Evolutionary conservation across 768 basidiomycete species (phyloP).

Genomic region (Termitomyces sp.): DNA sequence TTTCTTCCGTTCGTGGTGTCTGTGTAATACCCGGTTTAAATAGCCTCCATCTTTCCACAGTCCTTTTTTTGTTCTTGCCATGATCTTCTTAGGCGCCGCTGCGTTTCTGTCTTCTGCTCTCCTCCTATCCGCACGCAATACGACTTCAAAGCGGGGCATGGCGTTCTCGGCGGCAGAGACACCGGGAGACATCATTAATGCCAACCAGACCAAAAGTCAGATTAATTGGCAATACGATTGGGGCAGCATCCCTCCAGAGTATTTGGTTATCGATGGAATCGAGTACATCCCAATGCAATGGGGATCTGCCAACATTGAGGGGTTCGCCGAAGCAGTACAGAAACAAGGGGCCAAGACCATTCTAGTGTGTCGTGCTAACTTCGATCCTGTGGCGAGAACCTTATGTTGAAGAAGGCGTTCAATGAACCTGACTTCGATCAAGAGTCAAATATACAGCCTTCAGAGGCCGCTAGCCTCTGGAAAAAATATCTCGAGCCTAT

Average conservation of each 20-base stretch:
- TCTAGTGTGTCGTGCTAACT: conserved; percentile 29
- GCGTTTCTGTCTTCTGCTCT: conserved; percentile 26
- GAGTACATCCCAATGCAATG: conserved; percentile 52
- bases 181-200: conserved; percentile 36
- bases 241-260: conserved; percentile 40
- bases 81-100: conserved; percentile 20
- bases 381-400: conserved; percentile 22
- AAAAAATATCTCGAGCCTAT: conserved; percentile 52
- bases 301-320: conserved; percentile 35
- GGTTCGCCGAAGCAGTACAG: conserved; percentile 31
- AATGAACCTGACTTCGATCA: conserved; percentile 51
- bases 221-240: conserved; percentile 51
- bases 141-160: conserved; percentile 43
- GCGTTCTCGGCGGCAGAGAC: conserved; percentile 34
- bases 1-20: conserved; percentile 16
- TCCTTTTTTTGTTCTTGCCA: conserved; percentile 11
- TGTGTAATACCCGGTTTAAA: conserved; percentile 6
- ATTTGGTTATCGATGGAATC: conserved; percentile 36
- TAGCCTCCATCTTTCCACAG: conserved; percentile 4
- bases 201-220: conserved; percentile 38
- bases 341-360: conserved; percentile 43
- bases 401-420: conserved; percentile 34
- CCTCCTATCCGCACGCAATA: conserved; percentile 16
- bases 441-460: conserved; percentile 40
- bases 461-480: conserved; percentile 50